phyloP scores from a whole-genome alignment of 2,329 filamentous ascomycete species.

The Thielaviopsis populi region DNA sequence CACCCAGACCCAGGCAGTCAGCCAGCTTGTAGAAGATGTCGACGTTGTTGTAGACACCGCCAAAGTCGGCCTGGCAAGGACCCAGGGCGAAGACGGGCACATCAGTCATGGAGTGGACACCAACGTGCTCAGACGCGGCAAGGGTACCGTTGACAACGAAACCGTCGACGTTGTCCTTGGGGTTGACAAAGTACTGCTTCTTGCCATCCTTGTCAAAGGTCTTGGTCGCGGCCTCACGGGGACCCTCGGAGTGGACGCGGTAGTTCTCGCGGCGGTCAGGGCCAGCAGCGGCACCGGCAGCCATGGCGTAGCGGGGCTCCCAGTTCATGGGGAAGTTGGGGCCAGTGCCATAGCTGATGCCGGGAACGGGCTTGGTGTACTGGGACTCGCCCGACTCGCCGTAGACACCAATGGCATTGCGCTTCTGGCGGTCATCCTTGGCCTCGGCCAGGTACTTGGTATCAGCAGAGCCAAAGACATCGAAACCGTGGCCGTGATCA shows the following conservation, averaged over 20 bases:
- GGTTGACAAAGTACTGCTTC: conserved; percentile 44
- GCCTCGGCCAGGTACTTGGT: conserved; percentile 59
- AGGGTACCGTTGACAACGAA: conserved; percentile 65
- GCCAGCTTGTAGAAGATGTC: conserved; percentile 65
- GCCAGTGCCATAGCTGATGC: conserved; percentile 55
- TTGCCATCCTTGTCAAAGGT: conserved; percentile 30
- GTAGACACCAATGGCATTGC: conserved; percentile 60
- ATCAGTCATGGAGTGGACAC: conserved; percentile 64
- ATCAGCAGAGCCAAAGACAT: conserved; percentile 70
- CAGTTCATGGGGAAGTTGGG: conserved; percentile 69
- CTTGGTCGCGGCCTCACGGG: conserved; percentile 45
- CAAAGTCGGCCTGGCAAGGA: conserved; percentile 63
- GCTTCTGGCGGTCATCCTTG: conserved; percentile 53
- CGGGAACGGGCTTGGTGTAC: conserved; percentile 46
- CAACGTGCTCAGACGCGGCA: conserved; percentile 45
- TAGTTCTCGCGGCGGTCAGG: conserved; percentile 69
- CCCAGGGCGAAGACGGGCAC: conserved; percentile 66
- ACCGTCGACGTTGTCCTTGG: conserved; percentile 48
- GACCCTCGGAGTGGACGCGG: conserved; percentile 50
- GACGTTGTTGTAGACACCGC: conserved; percentile 54
- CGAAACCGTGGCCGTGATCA: conserved; percentile 84
- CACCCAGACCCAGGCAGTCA: conserved; percentile 44
- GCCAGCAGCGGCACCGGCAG: conserved; percentile 52
- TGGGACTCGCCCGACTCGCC: conserved; percentile 57
- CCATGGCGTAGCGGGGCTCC: conserved; percentile 72